phyloP scores from a whole-genome alignment of 495 filamentous ascomycete species.

The Hypoxylon perforatum region DNA sequence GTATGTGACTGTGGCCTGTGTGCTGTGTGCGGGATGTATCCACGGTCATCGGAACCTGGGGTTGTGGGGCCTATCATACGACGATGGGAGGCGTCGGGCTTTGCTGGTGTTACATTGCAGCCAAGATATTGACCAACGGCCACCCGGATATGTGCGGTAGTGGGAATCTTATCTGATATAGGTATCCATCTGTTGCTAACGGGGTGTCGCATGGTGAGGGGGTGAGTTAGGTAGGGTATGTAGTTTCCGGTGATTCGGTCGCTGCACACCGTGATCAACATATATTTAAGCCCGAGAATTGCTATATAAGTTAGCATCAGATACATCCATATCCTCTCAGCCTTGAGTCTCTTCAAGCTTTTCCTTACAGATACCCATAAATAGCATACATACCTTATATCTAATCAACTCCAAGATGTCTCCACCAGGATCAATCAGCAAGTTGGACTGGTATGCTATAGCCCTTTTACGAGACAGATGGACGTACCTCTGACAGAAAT shows the following conservation, averaged over 20 bases:
- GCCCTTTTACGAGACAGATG: background rate
- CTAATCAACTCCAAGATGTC: conserved; percentile 35
- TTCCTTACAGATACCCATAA: conserved; percentile 1
- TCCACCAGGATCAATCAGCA: conserved; percentile 45
- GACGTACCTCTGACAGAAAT: conserved; percentile 31
- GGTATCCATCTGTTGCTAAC: conserved; percentile 17
- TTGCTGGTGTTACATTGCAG: conserved; percentile 44
- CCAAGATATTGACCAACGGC: conserved; percentile 24
- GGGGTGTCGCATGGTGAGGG: conserved; percentile 29
- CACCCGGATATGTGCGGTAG: conserved; percentile 23
- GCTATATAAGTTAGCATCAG: conserved; percentile 11
- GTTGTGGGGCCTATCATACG: conserved; percentile 39
- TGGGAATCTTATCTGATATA: conserved; percentile 35
- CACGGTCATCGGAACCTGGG: conserved; percentile 13
- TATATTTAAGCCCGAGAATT: conserved; percentile 33
- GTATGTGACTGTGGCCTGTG: conserved; percentile 21
- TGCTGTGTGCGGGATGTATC: conserved; percentile 14
- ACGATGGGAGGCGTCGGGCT: conserved; percentile 37
- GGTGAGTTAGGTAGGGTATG: conserved; percentile 13
- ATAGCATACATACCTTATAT: conserved; percentile 3
- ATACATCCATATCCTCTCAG: conserved; percentile 1
- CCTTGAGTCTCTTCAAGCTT: background rate
- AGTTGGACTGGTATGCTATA: conserved; percentile 46
- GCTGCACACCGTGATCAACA: conserved; percentile 12
- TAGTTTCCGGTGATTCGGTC: conserved; percentile 22